Evolutionary conservation across 768 basidiomycete species (phyloP), one percentile per base, ranked within the genome.

Genomic region (Filobasidium floriforme): DNA sequence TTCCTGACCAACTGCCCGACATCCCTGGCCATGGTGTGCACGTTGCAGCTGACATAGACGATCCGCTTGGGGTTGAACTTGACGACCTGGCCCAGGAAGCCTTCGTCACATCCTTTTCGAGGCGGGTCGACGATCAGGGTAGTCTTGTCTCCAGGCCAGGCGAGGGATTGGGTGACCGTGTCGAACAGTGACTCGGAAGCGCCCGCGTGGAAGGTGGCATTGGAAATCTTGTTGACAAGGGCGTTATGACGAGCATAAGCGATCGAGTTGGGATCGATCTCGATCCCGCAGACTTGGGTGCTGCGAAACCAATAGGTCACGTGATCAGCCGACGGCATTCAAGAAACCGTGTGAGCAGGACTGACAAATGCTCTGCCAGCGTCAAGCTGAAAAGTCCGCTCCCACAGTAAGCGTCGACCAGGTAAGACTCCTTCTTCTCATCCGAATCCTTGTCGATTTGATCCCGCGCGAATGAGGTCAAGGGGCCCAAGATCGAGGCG

Each of bases 1-100:
- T 70, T 70, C n/a, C 67, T 63, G 57, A 68, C 59, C 19, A 68
- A 37, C 32, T 59, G 37, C 14, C 63, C 62, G 7, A 65, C 63
- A 41, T 68, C 60, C 22, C 49, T 59, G 11, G 67, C 67, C 67
- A 68, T 68, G 9, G 92, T 92, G 73, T 93, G 92, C 57, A 96
- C 92, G 74, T 94, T 96, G 73, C 92, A 96, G 74, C 89, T 91
- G 65, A 97, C 90, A 73, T 96, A 96, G 60, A 92, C 89, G 68
- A 93, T 82, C 32, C 84, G 84, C 63, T 80, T 79, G 14, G 87
- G 82, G 43, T 85, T 79, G 79, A 97, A 89, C 7, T 73, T 76
- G 60, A 93, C 73, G 41, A 96, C 78, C 80, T 97, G 94, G 46
- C 83, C 78, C 46, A 97, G 82, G 78, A 82, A 82, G 0, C 72